phyloP scores from a whole-genome alignment of 176 grass and related monocot species.

The Stipa capillata region DNA sequence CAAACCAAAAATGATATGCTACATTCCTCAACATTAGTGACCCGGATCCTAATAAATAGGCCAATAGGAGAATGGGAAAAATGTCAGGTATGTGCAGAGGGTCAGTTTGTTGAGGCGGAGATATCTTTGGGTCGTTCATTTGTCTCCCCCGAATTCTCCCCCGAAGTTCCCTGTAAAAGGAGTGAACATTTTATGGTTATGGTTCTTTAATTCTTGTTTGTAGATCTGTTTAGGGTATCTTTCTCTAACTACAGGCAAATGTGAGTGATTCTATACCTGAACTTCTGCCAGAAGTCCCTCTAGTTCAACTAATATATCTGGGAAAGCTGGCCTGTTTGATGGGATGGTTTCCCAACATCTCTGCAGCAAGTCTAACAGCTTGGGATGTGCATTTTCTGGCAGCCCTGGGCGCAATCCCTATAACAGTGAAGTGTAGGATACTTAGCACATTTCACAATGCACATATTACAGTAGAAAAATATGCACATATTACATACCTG shows the following conservation, averaged over 20 bases:
- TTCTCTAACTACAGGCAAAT: background rate
- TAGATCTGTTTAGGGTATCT: background rate
- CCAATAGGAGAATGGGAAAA: slow-evolving; percentile 15
- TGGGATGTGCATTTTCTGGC: slow-evolving; percentile 64
- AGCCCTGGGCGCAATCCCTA: slow-evolving; percentile 78
- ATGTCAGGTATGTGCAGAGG: slow-evolving; percentile 34
- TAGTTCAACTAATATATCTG: slow-evolving; percentile 61
- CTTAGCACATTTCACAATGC: background rate
- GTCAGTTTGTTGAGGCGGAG: slow-evolving; percentile 13
- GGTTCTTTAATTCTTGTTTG: background rate
- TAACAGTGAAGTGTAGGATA: slow-evolving; percentile 5
- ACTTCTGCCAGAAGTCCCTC: slow-evolving; percentile 67
- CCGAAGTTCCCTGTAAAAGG: slow-evolving; percentile 26
- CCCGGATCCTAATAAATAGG: slow-evolving; percentile 19
- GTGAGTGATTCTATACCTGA: slow-evolving; percentile 42
- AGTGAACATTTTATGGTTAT: background rate
- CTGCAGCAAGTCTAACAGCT: slow-evolving; percentile 63
- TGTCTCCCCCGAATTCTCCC: slow-evolving; percentile 18
- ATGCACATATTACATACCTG: slow-evolving; percentile 39
- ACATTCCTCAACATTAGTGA: slow-evolving; percentile 34
- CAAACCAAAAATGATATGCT: slow-evolving; percentile 33
- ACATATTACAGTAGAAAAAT: background rate
- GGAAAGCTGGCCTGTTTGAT: slow-evolving; percentile 63
- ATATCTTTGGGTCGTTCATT: slow-evolving; percentile 13
- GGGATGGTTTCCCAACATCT: slow-evolving; percentile 81